Evolutionary conservation across 164 flowering plant species (phyloP), one percentile per base, ranked within the genome.

Genomic region (Vitis riparia): DNA sequence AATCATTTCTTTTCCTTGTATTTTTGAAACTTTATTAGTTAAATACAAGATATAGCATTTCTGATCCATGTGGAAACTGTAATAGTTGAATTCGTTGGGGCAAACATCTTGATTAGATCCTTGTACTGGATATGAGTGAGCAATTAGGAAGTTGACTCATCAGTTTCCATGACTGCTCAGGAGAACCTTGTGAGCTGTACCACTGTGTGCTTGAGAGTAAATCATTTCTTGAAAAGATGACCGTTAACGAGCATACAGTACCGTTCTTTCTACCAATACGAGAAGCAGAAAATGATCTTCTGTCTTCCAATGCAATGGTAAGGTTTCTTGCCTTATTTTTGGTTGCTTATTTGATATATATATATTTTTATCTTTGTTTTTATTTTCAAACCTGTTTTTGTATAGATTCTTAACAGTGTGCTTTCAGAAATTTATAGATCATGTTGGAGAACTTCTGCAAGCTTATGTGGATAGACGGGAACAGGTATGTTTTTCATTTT

Each of bases 221-320:
- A 73, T 96, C 99, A 71, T 93, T 96, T 84, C 93, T 96, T 72
- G 97, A 96, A 75, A 96, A 92, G 85, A 89, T 96, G 98, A 86
- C 85, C 63, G 98, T 96, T 67, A 82, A 79, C 66, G 99, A 96
- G 73, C 98, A 96, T 74, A 96, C 99, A n/a, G 74, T 91, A 75
- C 99, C 99, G 27, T 93, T 93, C 81, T 96, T 93, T 78, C 69
- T 96, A 77, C 97, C 98, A 17, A 79, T 96, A 75, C 87, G 90
- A 50, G 98, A 92, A 80, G 90, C 91, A 50, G 99, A 92, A 85
- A 89, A 87, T 83, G 94, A 93, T 76, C 87, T 86, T 71, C 91
- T 96, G 60, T 89, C 90, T 17, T 86, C 97, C 50, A 96, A 96
- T 85, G 94, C 97, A 11, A 96, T 88, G 89, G 99, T 93, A 80